Conservation (phyloP, 441 rosid genomes). For the Codiaeum variegatum region DNA sequence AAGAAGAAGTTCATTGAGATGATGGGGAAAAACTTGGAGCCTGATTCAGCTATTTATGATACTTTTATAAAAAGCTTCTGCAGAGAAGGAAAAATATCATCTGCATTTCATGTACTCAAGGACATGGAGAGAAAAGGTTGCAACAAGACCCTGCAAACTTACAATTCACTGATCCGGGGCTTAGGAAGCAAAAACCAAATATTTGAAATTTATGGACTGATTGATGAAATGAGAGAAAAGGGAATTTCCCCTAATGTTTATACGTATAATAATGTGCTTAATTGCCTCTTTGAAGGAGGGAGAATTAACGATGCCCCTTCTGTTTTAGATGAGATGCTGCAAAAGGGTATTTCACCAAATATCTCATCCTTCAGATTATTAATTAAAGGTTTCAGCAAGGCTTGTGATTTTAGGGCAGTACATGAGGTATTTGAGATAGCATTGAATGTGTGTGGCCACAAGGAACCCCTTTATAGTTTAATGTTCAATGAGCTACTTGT, state of each 20-base stretch:
- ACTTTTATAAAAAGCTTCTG: conserved; percentile 70
- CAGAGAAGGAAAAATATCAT: conserved; percentile 81
- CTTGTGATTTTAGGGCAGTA: conserved; percentile 54
- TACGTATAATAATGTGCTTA: conserved; percentile 73
- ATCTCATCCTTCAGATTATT: conserved; percentile 62
- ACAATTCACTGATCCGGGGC: conserved; percentile 79
- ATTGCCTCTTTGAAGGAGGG: conserved; percentile 74
- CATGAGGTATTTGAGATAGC: conserved; percentile 79
- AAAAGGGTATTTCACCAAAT: conserved; percentile 66
- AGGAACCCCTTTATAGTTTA: conserved; percentile 69
- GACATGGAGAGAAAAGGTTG: conserved; percentile 94
- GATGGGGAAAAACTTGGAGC: conserved; percentile 63
- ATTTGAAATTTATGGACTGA: conserved; percentile 85
- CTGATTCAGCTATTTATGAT: conserved; percentile 73
- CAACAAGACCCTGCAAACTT: conserved; percentile 70
- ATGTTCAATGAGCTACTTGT: conserved; percentile 75
- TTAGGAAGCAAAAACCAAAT: conserved; percentile 72
- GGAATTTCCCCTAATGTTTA: conserved; percentile 72
- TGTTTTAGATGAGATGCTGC: conserved; percentile 82
- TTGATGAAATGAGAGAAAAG: conserved; percentile 91
- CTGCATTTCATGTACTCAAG: conserved; percentile 90
- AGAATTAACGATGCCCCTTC: conserved; percentile 72
- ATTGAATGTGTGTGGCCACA: conserved; percentile 69
- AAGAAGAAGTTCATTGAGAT: conserved; percentile 74
- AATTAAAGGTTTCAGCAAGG: conserved; percentile 71